phyloP scores from a whole-genome alignment of 2,329 filamentous ascomycete genomes.

The Huntiella omanensis region DNA sequence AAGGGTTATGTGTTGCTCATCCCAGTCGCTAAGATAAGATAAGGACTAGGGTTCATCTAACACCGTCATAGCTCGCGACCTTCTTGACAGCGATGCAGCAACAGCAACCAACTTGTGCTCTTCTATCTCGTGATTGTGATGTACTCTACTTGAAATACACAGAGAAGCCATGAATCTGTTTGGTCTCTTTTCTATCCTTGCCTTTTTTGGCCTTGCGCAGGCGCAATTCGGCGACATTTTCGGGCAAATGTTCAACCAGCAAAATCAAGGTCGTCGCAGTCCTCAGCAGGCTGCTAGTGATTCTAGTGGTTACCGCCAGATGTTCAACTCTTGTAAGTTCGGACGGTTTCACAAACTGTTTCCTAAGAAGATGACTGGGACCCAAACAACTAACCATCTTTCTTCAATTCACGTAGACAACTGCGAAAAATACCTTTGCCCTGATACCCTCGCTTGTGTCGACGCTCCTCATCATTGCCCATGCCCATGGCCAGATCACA shows the following conservation, averaged over 20 bases:
- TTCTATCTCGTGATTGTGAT: neutral
- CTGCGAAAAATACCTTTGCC: slow-evolving; percentile 88
- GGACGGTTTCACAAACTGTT: neutral
- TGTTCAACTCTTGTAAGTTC: slow-evolving; percentile 45
- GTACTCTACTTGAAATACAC: neutral
- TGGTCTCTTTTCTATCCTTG: slow-evolving; percentile 4
- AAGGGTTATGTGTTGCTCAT: neutral
- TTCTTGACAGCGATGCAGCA: slow-evolving; percentile 1
- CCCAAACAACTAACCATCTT: neutral
- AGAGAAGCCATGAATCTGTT: slow-evolving; percentile 1
- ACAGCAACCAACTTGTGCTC: neutral
- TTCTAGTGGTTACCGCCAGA: slow-evolving; percentile 56
- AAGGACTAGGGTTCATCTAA: slow-evolving; percentile 1
- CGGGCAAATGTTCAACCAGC: slow-evolving; percentile 74
- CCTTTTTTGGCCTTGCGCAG: slow-evolving; percentile 19
- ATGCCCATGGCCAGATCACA: slow-evolving; percentile 57
- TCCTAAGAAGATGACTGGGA: too few species aligned
- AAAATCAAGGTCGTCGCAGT: slow-evolving; percentile 28
- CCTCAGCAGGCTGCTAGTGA: slow-evolving; percentile 73
- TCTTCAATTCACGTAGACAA: slow-evolving; percentile 32
- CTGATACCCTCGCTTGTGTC: slow-evolving; percentile 84
- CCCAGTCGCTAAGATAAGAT: slow-evolving; percentile 4
- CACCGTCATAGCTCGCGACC: neutral
- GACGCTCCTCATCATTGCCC: slow-evolving; percentile 95
- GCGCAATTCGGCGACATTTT: slow-evolving; percentile 86